These are phyloP conservation scores for Adansonia madagascariensis DNA, from an alignment of 441 rosid genomes.

Conservation along the genomic window DNA sequence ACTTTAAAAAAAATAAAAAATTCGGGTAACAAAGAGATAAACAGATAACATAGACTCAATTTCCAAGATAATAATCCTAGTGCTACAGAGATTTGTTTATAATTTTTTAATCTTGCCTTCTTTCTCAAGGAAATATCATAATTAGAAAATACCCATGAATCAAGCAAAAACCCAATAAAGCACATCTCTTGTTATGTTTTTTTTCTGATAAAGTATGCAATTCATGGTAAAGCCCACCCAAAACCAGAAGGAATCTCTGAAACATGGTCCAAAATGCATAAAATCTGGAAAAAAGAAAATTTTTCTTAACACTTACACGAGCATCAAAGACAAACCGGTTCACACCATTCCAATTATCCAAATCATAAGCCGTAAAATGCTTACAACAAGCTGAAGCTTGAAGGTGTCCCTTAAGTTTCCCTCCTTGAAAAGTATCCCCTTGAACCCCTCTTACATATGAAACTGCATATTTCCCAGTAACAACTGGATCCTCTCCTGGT, in stretches of 20 bases:
- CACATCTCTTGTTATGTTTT: constrained; percentile 3
- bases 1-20: background rate
- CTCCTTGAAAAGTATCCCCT: constrained; percentile 72
- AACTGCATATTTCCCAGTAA: constrained; percentile 68
- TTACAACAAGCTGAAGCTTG: constrained; percentile 93
- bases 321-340: constrained; percentile 74
- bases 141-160: background rate
- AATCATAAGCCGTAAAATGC: constrained; percentile 85
- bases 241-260: constrained; percentile 27
- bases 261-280: background rate
- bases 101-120: background rate
- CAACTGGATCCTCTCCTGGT: constrained; percentile 85
- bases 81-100: background rate
- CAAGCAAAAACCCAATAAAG: constrained; percentile 21
- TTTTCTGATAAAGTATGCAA: no score
- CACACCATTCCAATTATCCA: constrained; percentile 78
- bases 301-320: constrained; percentile 41
- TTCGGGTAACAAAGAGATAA: background rate
- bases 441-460: constrained; percentile 80
- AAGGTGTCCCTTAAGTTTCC: constrained; percentile 51
- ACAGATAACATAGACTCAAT: constrained; percentile 10
- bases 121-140: background rate
- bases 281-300: background rate
- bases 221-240: background rate
- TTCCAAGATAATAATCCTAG: background rate